Evolutionary conservation across 2,329 filamentous ascomycete species (phyloP).

Genomic region (Exophiala mesophila): DNA sequence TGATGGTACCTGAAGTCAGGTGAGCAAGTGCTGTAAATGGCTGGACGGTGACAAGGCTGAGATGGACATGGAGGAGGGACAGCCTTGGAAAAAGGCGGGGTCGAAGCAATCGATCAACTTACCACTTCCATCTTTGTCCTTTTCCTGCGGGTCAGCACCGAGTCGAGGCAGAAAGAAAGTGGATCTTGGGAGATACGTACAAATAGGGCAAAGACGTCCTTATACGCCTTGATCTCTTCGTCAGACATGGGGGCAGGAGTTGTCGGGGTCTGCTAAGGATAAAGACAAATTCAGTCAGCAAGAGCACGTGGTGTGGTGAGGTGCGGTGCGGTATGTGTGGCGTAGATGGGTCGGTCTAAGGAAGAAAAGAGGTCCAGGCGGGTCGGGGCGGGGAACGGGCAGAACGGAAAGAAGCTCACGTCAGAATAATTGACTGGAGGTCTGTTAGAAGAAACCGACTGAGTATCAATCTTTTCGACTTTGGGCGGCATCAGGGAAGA

Average conservation of each 20-base stretch:
- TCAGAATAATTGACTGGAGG: not conserved
- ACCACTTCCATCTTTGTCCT: conserved; percentile 33
- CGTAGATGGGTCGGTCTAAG: no score
- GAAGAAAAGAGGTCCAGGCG: no score
- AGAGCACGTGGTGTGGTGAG: not conserved
- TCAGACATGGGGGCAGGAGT: conserved; percentile 17
- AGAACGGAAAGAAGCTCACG: not conserved
- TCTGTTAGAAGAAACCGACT: conserved; percentile 3
- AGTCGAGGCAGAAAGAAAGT: not conserved
- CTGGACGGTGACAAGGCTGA: conserved; percentile 9
- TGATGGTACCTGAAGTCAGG: conserved; percentile 52
- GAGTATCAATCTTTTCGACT: conserved; percentile 18
- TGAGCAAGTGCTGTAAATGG: conserved; percentile 2
- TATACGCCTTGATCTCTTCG: conserved; percentile 29
- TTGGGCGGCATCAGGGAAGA: conserved; percentile 13
- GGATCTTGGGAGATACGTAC: conserved; percentile 21
- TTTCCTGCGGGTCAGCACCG: conserved; percentile 4
- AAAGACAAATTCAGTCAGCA: not conserved
- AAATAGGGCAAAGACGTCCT: conserved; percentile 31
- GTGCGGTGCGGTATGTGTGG: not conserved
- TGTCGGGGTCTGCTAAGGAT: conserved; percentile 12
- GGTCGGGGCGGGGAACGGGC: no score
- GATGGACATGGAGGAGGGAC: not conserved
- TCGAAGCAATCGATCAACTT: conserved; percentile 6
- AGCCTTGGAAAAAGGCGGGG: not conserved